Evolutionary conservation across 1,284 basidiomycete genomes (phyloP).

Genomic region (Papiliotrema fonsecae): DNA sequence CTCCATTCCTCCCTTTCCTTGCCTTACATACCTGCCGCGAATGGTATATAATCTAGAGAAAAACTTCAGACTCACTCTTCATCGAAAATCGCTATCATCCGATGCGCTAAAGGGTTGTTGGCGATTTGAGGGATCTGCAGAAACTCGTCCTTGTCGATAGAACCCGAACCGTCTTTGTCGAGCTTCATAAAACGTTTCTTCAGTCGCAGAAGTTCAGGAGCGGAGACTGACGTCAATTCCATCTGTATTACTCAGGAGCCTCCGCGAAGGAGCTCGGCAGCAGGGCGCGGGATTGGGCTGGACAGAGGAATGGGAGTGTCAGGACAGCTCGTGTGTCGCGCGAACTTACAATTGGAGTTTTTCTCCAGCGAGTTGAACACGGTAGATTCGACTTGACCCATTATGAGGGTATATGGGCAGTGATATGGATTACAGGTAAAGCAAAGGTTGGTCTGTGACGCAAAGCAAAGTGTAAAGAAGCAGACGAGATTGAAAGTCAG

Average conservation of each 20-base stretch:
- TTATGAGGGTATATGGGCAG: constrained; percentile 14
- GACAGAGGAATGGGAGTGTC: neutral
- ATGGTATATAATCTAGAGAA: neutral
- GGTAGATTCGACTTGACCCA: constrained; percentile 48
- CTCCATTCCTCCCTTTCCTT: neutral
- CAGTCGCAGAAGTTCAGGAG: constrained; percentile 81
- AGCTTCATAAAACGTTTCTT: constrained; percentile 99
- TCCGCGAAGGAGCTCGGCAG: neutral
- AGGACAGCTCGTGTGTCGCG: no score
- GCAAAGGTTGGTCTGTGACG: no score
- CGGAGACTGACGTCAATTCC: constrained; percentile 90
- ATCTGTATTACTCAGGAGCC: no score
- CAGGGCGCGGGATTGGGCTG: neutral
- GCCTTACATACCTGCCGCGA: neutral
- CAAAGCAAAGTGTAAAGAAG: neutral
- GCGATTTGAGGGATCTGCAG: constrained; percentile 98
- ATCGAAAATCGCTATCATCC: constrained; percentile 99
- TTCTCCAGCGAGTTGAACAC: constrained; percentile 47
- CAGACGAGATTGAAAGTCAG: no score
- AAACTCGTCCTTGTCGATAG: constrained; percentile 98
- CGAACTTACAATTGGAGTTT: constrained; percentile 46
- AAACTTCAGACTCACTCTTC: constrained; percentile 69
- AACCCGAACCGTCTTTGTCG: constrained; percentile 94
- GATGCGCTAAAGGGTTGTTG: constrained; percentile 90
- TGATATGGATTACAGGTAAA: no score